A percentile compares a stretch with the other conserved stretches of the same genome.
These are phyloP conservation scores for Melaleuca alternifolia DNA, from an alignment of 345 rosid genomes.

Conservation along the genomic window DNA sequence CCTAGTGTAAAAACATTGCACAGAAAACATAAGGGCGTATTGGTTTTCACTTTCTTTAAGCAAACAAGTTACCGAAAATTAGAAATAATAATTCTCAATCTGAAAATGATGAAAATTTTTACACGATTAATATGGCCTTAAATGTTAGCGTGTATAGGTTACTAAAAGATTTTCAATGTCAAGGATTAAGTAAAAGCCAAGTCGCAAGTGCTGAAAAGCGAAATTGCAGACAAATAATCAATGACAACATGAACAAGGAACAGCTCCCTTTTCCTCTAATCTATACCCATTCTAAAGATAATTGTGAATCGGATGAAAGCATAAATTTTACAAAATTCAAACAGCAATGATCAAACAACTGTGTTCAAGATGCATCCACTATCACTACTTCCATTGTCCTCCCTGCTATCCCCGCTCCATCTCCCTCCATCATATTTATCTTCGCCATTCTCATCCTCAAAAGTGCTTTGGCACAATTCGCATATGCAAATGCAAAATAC, in stretches of 20 bases:
- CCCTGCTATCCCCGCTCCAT: not conserved
- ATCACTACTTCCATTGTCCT: not conserved
- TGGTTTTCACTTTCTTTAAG: not conserved
- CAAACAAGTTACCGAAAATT: not conserved
- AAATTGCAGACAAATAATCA: not conserved
- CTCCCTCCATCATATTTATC: not conserved
- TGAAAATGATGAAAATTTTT: no score
- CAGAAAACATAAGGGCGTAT: not conserved
- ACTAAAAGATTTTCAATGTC: not conserved
- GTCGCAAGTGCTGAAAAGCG: not conserved
- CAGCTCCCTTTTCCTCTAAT: not conserved
- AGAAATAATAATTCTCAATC: not conserved
- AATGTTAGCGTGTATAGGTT: not conserved
- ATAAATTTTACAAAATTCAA: not conserved
- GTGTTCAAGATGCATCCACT: not conserved
- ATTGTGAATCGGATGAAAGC: not conserved
- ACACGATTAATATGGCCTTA: not conserved
- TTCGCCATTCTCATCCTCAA: not conserved
- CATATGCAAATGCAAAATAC: not conserved
- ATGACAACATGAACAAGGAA: not conserved
- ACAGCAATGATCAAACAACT: not conserved
- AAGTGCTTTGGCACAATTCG: not conserved
- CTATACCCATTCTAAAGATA: not conserved
- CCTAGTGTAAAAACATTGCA: conserved; percentile 16
- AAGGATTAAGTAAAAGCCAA: not conserved